Evolutionary conservation across 352 stramenopile species (phyloP), one percentile per base, ranked within the genome.

Genomic region (Globisporangium mamillatum): DNA sequence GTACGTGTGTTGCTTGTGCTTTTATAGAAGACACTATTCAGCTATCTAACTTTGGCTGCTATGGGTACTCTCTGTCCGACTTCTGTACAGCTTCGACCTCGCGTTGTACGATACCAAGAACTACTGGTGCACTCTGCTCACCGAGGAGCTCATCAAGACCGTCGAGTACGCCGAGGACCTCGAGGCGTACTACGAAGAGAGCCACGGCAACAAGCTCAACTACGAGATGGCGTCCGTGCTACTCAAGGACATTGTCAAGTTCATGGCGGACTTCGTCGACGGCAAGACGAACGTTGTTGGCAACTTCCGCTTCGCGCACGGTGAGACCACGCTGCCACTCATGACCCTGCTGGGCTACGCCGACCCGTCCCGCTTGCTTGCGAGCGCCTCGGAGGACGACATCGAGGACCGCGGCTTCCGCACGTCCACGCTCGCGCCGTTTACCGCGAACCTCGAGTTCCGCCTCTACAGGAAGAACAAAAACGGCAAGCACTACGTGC

Each of bases 261-360:
- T 50, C 27, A 86, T 90, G 70, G 24, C 14, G 29, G 69, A 56
- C 22, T 70, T 25, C 38, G 24, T 52, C 0, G 60, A 29, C n/a
- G 66, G 61, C 2, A 57, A 58, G 12, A 75, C 24, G 8, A 32
- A 34, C 0, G 54, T 77, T 1, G 56, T 62, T 5, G 81, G 79
- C 0, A 77, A 75, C 44, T 87, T 90, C 56, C 77, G 72, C 57
- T 88, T 90, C 24, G 83, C 82, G 1, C 82, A 93, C 60, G 84
- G 82, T 12, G 83, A 93, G 69, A 93, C 86, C 10, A 85, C 80
- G 41, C 65, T 93, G 18, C 83, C 86, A 14, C 75, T 93, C 12
- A 82, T 90, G 76, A 85, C 73, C 18, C 69, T 93, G 16, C 72
- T 92, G 70, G 81, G 81, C 7, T 75, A 84, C 12, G 70, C 69